Evolutionary conservation across 169 alveolate species (phyloP).

Genomic region (Cryptosporidium xiaoi): DNA sequence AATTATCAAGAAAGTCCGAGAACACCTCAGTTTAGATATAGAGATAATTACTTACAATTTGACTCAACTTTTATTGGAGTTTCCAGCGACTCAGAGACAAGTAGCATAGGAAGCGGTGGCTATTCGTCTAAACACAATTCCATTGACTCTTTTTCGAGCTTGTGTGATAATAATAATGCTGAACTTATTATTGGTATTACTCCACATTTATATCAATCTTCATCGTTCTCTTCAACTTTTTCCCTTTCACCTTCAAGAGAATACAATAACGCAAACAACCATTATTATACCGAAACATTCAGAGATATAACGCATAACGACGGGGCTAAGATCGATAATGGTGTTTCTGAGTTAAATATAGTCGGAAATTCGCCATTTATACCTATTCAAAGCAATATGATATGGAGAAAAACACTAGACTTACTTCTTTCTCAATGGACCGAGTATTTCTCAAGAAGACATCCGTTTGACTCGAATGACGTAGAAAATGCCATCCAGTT

Average conservation of each 20-base stretch:
- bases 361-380: conserved; percentile 23
- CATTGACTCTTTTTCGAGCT: conserved; percentile 6
- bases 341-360: conserved; percentile 7
- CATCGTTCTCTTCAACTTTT: no score
- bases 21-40: conserved; percentile 37
- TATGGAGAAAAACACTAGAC: conserved; percentile 36
- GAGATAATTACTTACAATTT: neutral
- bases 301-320: neutral
- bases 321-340: neutral
- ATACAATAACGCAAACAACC: neutral
- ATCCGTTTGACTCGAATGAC: conserved; percentile 39
- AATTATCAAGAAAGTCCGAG: conserved; percentile 49
- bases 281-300: neutral
- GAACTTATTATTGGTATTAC: neutral
- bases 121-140: conserved; percentile 7
- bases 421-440: conserved; percentile 44
- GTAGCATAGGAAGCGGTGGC: conserved; percentile 1
- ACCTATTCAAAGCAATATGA: conserved; percentile 18
- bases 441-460: conserved; percentile 32
- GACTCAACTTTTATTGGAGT: neutral
- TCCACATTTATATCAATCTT: no score
- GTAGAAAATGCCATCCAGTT: conserved; percentile 55
- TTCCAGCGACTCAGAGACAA: neutral
- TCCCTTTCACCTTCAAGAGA: neutral
- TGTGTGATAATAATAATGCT: conserved; percentile 8